phyloP scores from a whole-genome alignment of 768 basidiomycete genomes.

The Boletus huronensis region DNA sequence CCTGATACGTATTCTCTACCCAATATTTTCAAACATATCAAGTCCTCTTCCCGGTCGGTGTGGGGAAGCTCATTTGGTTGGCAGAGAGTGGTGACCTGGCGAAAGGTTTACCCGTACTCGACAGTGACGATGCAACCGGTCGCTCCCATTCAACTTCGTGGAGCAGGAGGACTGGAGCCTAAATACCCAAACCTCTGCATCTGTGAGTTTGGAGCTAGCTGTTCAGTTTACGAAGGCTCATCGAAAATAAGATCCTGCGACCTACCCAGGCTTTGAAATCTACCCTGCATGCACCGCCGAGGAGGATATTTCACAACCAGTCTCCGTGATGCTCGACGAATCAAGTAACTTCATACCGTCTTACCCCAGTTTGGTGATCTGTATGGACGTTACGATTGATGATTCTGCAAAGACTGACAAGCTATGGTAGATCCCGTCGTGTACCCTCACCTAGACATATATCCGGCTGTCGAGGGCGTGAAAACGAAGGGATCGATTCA shows the following conservation, averaged over 20 bases:
- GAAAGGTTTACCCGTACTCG: constrained; percentile 17
- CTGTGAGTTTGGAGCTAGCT: constrained; percentile 11
- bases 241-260: constrained; percentile 32
- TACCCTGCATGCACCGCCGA: constrained; percentile 32
- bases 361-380: constrained; percentile 38
- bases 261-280: constrained; percentile 41
- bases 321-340: background rate
- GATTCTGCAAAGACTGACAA: constrained; percentile 4
- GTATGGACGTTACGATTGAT: constrained; percentile 21
- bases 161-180: constrained; percentile 6
- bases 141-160: constrained; percentile 5
- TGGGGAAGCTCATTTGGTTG: constrained; percentile 24
- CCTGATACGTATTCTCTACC: constrained; percentile 33
- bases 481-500: background rate
- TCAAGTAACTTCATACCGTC: constrained; percentile 1
- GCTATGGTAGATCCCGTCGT: constrained; percentile 32
- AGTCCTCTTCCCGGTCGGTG: background rate
- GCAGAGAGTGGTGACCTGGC: constrained; percentile 14
- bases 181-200: constrained; percentile 17
- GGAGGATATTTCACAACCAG: background rate
- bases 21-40: background rate
- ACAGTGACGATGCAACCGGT: background rate
- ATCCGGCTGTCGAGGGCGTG: constrained; percentile 20
- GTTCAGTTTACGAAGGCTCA: constrained; percentile 1
- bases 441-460: constrained; percentile 43